Evolutionary conservation across 2,329 filamentous ascomycete genomes (phyloP), one percentile per base, ranked within the genome.

Genomic region (Ustulina deusta): DNA sequence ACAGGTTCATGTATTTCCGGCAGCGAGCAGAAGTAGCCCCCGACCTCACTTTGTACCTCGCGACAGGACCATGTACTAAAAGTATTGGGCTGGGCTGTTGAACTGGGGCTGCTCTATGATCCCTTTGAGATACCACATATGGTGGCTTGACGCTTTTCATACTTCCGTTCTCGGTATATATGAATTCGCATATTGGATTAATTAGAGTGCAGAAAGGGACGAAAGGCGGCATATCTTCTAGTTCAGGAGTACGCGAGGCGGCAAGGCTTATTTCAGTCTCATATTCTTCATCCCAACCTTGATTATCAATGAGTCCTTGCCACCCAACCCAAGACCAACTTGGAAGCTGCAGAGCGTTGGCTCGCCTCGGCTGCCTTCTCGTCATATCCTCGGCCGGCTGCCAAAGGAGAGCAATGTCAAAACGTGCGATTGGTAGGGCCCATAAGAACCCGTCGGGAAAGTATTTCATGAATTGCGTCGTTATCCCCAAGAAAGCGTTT

Each of bases 251-350:
- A n/a, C n/a, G n/a, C n/a, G n/a, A n/a, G n/a, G n/a, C n/a, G n/a
- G n/a, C n/a, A n/a, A n/a, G n/a, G n/a, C n/a, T n/a, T n/a, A n/a
- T n/a, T n/a, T n/a, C n/a, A n/a, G n/a, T n/a, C n/a, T n/a, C n/a
- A n/a, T n/a, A n/a, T n/a, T n/a, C n/a, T n/a, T n/a, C 15, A 17
- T 60, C n/a, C 57, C 57, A 60, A 20, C 42, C n/a, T 3, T 15
- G 9, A 17, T 10, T 17, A 10, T 32, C 13, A 15, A 60, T 15
- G 7, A 34, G 44, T 25, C 60, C 60, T 56, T 63, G 34, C 65
- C 61, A 68, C 7, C 65, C 65, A 22, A 57, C 60, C 65, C 61
- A 68, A 1, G 61, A 60, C 61, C 65, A 68, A 20, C 65, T 68
- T 6, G 65, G 61, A 11, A 68, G 36, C 17, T 44, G 57, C 9